Base-by-base conservation (phyloP, 2,329 filamentous ascomycete species). In the Colletotrichum magnum region DNA sequence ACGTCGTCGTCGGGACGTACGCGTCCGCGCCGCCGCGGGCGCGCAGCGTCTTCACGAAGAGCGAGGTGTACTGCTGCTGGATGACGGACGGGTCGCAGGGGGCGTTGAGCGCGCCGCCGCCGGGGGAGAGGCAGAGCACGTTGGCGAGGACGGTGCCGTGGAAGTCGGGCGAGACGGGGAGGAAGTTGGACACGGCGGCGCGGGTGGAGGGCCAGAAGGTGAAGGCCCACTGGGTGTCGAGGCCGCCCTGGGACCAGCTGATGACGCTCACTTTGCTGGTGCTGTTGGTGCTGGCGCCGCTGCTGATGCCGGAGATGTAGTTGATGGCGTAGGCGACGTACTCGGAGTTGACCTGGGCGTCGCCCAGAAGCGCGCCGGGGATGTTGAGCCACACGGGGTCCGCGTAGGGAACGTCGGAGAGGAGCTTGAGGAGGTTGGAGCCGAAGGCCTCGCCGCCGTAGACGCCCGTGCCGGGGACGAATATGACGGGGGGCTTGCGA, bases 241-340 rank as follows among this genome's bases (percentile, higher is more conserved):
- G 76, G 56, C 83, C 84, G 16, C 87, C 87, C 75, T 90, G 87
- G 0, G 85, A 88, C 85, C 85, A 89, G 15, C 80, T 81, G n/a
- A 89, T 75, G 21, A 88, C 77, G 18, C 79, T 78, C 6, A 86
- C 77, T 21, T 83, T 79, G 24, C 77, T 74, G 52, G 32, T 36
- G 13, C 80, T 81, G 18, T 89, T 76, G 21, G 87, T 77, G 18
- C 79, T 78, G 6, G 86, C 77, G 21, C 83, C 79, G 51, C 73
- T 70, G 51, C 78, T 80, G 69, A 86, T 76, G 41, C 75, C 78
- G 32, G 79, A 76, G 66, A 89, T 81, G 76, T 89, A 89, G 77
- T 89, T 87, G 69, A 89, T 85, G 5, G 87, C 86, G 74, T 90
- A 89, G 3, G 86, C 85, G 47, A 87, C 82, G 72, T 86, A 88